Conservation (phyloP, 2,329 filamentous ascomycete species). For the Aspergillus pseudoviridinutans region DNA sequence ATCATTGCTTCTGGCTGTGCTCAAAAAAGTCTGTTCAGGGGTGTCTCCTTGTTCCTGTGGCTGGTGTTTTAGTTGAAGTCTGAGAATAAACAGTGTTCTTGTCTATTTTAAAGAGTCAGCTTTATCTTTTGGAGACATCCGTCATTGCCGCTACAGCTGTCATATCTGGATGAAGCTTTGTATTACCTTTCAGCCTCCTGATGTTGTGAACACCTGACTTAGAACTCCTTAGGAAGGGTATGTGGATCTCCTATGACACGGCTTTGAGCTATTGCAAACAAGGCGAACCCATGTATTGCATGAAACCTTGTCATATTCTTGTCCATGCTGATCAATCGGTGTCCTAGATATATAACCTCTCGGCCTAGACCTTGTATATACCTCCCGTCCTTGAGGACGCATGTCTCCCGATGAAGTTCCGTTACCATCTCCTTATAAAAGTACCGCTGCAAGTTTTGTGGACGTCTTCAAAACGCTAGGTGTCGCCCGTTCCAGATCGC, state of each 20-base stretch:
- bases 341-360: conserved; percentile 17
- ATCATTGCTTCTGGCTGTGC: conserved; percentile 9
- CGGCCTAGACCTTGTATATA: conserved; percentile 13
- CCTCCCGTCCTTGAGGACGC: conserved; percentile 23
- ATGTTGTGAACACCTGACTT: conserved; percentile 5
- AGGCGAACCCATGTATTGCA: conserved; percentile 4
- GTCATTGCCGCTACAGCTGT: conserved; percentile 2
- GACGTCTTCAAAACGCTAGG: conserved; percentile 44
- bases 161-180: conserved; percentile 10
- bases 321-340: conserved; percentile 10
- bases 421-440: conserved; percentile 31
- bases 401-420: conserved; percentile 44
- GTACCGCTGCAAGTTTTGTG: conserved; percentile 37
- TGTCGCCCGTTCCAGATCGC: conserved; percentile 35
- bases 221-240: conserved; percentile 13
- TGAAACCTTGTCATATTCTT: conserved; percentile 3
- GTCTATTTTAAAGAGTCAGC: neutral
- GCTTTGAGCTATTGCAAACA: neutral
- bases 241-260: neutral
- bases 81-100: neutral
- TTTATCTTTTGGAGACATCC: neutral
- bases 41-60: neutral
- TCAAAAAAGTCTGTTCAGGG: conserved; percentile 4
- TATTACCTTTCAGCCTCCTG: conserved; percentile 6
- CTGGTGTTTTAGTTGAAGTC: neutral